Evolutionary conservation across 768 basidiomycete genomes (phyloP), one percentile per base, ranked within the genome.

Genomic region (Hygrocybe punicea): DNA sequence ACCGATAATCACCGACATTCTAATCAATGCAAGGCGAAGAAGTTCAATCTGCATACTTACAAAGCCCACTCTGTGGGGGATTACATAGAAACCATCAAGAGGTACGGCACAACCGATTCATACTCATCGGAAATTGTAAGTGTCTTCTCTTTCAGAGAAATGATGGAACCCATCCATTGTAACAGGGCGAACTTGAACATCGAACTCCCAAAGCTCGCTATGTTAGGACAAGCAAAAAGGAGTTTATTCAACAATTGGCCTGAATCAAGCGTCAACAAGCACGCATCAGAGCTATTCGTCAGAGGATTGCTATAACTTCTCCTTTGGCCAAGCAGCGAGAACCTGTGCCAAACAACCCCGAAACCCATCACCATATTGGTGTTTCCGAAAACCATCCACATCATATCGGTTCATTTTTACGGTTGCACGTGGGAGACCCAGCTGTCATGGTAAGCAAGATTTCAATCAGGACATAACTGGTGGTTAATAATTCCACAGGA

Each of bases 151-250:
- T 7, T 25, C n/a, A 23, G 35, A 40, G 21, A 4, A 33, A 42
- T n/a, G 60, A 29, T n/a, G 13, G 36, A 21, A 13, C 6, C 16
- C 21, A 46, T 46, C 19, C 9, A 13, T n/a, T n/a, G 37, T 14
- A 7, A 23, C 19, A 65, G 58, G 62, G 58, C 2, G 60, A 63
- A 33, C 58, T 61, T 10, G 53, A 63, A 44, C 62, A 63, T 40
- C 48, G 57, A 25, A 42, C 21, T 33, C 55, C 55, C 1, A 62
- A 60, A 47, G 37, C 34, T 16, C 8, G 33, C 9, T 60, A 60
- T 37, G 44, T 13, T 8, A 16, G 57, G n/a, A 62, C 61, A 8
- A 50, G 36, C 23, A 47, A 55, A 23, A 60, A 60, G 19, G 33
- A 29, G 19, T 53, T 57, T 13, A n/a, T 49, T n/a, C 14, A 35